Conservation (phyloP, 1,284 basidiomycete genomes). For the Rhizoctonia solani region DNA sequence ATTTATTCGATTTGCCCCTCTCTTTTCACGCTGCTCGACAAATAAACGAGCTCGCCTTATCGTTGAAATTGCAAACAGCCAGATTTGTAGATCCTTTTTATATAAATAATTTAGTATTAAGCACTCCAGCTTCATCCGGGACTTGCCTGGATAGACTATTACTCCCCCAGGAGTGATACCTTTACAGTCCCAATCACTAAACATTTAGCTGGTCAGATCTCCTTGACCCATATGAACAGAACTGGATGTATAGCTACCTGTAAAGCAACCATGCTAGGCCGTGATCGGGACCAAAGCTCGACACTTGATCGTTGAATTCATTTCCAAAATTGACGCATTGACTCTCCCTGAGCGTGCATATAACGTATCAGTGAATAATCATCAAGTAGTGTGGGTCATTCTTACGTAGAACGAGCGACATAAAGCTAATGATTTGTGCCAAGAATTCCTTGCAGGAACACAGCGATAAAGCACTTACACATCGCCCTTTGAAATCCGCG, state of each 20-base stretch:
- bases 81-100: background rate
- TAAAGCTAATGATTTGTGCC: background rate
- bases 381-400: background rate
- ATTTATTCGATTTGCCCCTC: too few species aligned
- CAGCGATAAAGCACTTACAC: background rate
- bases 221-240: background rate
- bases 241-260: background rate
- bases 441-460: background rate
- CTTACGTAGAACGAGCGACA: slow-evolving; percentile 12
- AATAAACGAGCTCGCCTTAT: slow-evolving; percentile 8
- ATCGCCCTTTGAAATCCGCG: background rate
- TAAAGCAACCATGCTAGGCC: slow-evolving; percentile 7
- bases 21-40: background rate
- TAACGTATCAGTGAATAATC: too few species aligned
- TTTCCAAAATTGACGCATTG: slow-evolving; percentile 29
- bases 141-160: slow-evolving; percentile 9
- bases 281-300: slow-evolving; percentile 12
- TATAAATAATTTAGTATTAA: background rate
- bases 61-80: slow-evolving; percentile 2
- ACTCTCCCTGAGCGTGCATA: background rate
- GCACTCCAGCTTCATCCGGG: background rate
- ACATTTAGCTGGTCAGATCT: background rate
- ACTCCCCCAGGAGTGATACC: background rate
- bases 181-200: slow-evolving; percentile 11
- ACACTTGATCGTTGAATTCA: slow-evolving; percentile 24